Conservation (phyloP, 208 protist genomes). For the Angomonas ambiguus region DNA sequence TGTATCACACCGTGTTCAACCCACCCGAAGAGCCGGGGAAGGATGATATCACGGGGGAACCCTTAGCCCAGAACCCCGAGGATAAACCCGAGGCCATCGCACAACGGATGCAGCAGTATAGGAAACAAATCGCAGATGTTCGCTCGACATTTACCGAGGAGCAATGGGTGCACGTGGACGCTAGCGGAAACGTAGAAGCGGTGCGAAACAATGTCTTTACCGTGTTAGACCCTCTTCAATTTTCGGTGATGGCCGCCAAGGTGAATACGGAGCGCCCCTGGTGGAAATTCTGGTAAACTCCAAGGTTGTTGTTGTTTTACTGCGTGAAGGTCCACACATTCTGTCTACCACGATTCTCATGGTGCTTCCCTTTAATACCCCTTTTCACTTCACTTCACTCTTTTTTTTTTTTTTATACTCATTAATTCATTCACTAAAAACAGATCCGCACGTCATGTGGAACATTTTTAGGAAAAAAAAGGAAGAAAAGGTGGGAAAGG, state of each 20-base stretch:
- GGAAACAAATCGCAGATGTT: slow-evolving; percentile 65
- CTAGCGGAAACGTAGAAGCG: slow-evolving; percentile 55
- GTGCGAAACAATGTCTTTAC: slow-evolving; percentile 71
- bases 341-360: no score
- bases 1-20: slow-evolving; percentile 91
- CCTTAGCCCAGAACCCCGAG: slow-evolving; percentile 81
- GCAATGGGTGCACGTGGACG: slow-evolving; percentile 56
- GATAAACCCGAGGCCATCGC: slow-evolving; percentile 85
- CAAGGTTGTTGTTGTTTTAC: slow-evolving; percentile 3
- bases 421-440: slow-evolving; percentile 14
- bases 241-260: slow-evolving; percentile 20
- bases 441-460: no score
- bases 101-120: slow-evolving; percentile 78
- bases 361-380: no score
- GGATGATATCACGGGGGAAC: slow-evolving; percentile 91
- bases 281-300: slow-evolving; percentile 64
- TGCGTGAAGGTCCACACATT: no score
- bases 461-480: slow-evolving; percentile 3
- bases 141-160: slow-evolving; percentile 58
- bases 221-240: slow-evolving; percentile 60
- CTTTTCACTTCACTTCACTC: neutral
- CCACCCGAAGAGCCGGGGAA: slow-evolving; percentile 77
- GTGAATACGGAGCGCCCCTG: slow-evolving; percentile 2
- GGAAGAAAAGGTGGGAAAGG: slow-evolving; percentile 35
- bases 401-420: slow-evolving; percentile 11